Conservation (phyloP, 371 early-diverging fungal genomes). For the Racocetra persica region DNA sequence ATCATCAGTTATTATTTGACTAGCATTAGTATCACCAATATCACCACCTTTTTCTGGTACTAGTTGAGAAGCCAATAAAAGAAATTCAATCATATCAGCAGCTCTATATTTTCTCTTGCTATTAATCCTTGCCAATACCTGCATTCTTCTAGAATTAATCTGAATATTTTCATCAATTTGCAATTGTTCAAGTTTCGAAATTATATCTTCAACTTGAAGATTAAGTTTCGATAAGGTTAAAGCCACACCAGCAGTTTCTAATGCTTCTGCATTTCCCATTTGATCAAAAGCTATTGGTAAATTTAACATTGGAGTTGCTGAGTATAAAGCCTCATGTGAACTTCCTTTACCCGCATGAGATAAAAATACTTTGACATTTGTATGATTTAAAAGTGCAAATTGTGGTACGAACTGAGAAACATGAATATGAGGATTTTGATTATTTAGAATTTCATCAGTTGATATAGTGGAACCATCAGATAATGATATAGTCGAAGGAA, state of each 20-base stretch:
- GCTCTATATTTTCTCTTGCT: slow-evolving; percentile 34
- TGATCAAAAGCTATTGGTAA: slow-evolving; percentile 32
- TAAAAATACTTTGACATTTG: slow-evolving; percentile 32
- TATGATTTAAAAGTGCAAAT: slow-evolving; percentile 33
- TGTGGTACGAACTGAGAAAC: slow-evolving; percentile 27
- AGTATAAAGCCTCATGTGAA: slow-evolving; percentile 36
- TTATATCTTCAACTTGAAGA: slow-evolving; percentile 13
- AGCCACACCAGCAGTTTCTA: slow-evolving; percentile 1
- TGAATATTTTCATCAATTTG: background rate
- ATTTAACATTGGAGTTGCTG: slow-evolving; percentile 30
- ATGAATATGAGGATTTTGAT: slow-evolving; percentile 24
- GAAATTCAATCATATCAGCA: slow-evolving; percentile 38
- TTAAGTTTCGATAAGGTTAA: background rate
- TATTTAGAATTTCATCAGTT: slow-evolving; percentile 3
- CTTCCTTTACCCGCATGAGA: slow-evolving; percentile 36
- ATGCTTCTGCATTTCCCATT: slow-evolving; percentile 17
- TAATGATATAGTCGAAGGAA: slow-evolving; percentile 12
- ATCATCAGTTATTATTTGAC: background rate
- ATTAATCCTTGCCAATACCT: slow-evolving; percentile 36
- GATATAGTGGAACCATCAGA: background rate
- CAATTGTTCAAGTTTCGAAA: slow-evolving; percentile 14
- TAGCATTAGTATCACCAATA: background rate
- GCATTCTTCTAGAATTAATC: slow-evolving; percentile 31
- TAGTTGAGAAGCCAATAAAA: slow-evolving; percentile 15
- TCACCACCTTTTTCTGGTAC: background rate